A percentile compares a stretch with the other conserved stretches of the same genome.
Evolutionary conservation across 805 yeast species (phyloP).

Genomic region (Suhomyces prunicola): DNA sequence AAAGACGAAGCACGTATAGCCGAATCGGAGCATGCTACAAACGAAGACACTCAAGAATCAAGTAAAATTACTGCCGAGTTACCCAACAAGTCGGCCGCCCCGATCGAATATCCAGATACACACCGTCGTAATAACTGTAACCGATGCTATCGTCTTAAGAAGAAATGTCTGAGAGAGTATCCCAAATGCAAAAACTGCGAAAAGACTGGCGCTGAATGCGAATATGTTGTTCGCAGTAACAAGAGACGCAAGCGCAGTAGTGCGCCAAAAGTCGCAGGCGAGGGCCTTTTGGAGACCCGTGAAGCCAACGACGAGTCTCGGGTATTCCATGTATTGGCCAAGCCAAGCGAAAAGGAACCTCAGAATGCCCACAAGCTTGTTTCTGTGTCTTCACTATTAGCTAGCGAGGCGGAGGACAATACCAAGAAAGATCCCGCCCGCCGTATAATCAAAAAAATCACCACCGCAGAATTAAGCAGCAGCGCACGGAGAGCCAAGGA

Average conservation of each 20-base stretch:
- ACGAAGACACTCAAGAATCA: not conserved
- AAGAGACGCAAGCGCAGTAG: conserved; percentile 19
- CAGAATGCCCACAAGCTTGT: conserved; percentile 16
- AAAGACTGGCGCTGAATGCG: conserved; percentile 35
- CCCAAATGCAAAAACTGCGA: conserved; percentile 38
- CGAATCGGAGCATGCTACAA: not conserved
- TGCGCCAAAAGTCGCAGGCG: conserved; percentile 1
- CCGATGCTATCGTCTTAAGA: conserved; percentile 41
- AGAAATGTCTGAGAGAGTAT: conserved; percentile 38
- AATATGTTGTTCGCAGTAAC: conserved; percentile 31
- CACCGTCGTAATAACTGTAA: conserved; percentile 38
- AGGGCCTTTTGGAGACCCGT: not conserved
- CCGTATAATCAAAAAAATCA: conserved; percentile 3
- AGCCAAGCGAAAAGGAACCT: not conserved
- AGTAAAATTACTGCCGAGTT: not conserved
- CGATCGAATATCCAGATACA: conserved; percentile 13
- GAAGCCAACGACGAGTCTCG: conserved; percentile 2
- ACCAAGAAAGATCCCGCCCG: not conserved
- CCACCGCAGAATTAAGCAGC: conserved; percentile 5
- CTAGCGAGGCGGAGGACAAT: conserved; percentile 11
- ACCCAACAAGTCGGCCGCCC: conserved; percentile 1
- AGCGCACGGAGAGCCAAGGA: conserved; percentile 8
- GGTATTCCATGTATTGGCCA: conserved; percentile 5
- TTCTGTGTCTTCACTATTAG: conserved; percentile 20
- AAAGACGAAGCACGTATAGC: not conserved